Evolutionary conservation across 2,329 filamentous ascomycete genomes (phyloP), one percentile per base, ranked within the genome.

Genomic region (Exophiala bonariae): DNA sequence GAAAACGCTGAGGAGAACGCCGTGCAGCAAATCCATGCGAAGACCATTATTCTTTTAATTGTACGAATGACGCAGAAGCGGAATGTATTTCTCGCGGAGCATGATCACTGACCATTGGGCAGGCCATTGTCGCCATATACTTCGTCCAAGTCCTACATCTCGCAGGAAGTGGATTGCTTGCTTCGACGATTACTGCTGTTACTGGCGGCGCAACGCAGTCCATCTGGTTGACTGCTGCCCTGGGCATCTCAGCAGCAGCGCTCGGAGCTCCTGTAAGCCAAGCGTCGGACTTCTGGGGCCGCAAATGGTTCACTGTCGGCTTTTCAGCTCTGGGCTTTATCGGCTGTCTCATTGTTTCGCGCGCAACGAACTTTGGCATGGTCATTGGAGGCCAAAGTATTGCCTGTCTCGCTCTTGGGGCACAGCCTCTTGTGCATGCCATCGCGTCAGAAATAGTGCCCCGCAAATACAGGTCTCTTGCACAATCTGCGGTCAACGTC

Each of bases 301-400:
- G 52, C 14, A 55, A 55, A 39, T 50, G 42, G 41, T 16, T 53
- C 11, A 8, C 53, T 1, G 46, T 55, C 10, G 22, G 34, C 8
- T 17, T 34, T 3, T 44, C 49, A 17, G 22, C 35, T 22, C 10
- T 40, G 10, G 47, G 47, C 19, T 40, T 45, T 13, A 36, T 49
- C 16, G 47, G 47, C 20, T 20, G 41, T 8, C 41, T 46, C 13
- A 35, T 49, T 11, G 22, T 41, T 16, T 14, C 41, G 3, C 35
- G 28, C 28, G 47, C 47, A 6, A 39, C 35, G 4, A 45, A 41
- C 3, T 20, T 36, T 5, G 47, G 47, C 2, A 40, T 49, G 19
- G 22, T 40, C 8, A 7, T 48, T 2, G 40, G 39, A 3, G 45
- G 39, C 17, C 9, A 31, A 31, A 31, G 28, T 31, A 31, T 31